Conservation (phyloP, 345 rosid genomes). For the Mallotus nudiflorus region DNA sequence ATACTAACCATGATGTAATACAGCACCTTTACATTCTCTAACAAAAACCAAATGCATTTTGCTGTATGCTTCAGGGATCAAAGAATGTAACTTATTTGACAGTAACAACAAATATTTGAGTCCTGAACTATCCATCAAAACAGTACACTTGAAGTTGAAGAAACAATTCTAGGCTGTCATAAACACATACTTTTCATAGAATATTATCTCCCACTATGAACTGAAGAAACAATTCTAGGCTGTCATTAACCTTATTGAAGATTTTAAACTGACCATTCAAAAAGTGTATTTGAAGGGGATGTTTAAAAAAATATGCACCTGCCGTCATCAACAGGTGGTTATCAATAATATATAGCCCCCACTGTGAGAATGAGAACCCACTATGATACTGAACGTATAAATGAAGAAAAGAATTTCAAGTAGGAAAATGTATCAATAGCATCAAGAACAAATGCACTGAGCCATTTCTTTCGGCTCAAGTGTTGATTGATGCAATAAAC, state of each 20-base stretch:
- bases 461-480: constrained; percentile 54
- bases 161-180: too few species aligned
- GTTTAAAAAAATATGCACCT: constrained; percentile 1
- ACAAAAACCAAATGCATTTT: constrained; percentile 17
- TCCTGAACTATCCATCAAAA: not conserved
- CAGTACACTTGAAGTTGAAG: constrained; percentile 16
- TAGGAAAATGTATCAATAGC: constrained; percentile 31
- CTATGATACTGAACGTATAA: constrained; percentile 26
- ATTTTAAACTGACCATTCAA: constrained; percentile 2
- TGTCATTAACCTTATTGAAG: constrained; percentile 10
- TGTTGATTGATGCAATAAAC: constrained; percentile 36
- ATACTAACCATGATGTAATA: constrained; percentile 45
- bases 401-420: constrained; percentile 27
- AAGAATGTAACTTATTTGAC: not conserved
- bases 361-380: constrained; percentile 24
- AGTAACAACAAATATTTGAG: constrained; percentile 11
- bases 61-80: constrained; percentile 16
- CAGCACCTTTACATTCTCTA: constrained; percentile 39
- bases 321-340: constrained; percentile 20
- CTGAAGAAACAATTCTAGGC: constrained; percentile 4
- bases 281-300: constrained; percentile 19
- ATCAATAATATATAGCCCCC: constrained; percentile 16
- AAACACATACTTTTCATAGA: constrained; percentile 15
- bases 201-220: constrained; percentile 15
- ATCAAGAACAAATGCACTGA: constrained; percentile 41